These are phyloP conservation scores for Agaricus blazei DNA, from an alignment of 768 basidiomycete genomes.

Conservation along the genomic window DNA sequence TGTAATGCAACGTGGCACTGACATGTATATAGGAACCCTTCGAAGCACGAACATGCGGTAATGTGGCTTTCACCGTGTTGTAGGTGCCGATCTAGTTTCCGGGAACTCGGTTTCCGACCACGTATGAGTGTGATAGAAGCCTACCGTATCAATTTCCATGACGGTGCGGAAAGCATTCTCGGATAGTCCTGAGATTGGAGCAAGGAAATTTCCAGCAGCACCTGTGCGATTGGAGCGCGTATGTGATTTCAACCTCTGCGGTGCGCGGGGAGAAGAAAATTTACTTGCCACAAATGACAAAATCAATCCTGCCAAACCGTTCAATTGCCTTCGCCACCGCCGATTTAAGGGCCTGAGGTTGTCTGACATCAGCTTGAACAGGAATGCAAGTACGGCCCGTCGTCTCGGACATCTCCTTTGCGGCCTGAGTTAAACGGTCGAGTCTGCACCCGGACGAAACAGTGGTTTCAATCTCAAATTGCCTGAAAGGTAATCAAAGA, in stretches of 20 bases:
- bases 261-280: background rate
- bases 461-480: background rate
- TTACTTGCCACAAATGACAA: constrained; percentile 82
- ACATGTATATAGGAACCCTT: constrained; percentile 87
- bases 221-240: constrained; percentile 36
- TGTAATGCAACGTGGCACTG: constrained; percentile 84
- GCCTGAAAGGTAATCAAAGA: constrained; percentile 7
- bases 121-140: constrained; percentile 15
- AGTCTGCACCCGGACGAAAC: constrained; percentile 38
- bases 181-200: constrained; percentile 76
- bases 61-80: constrained; percentile 91
- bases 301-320: constrained; percentile 84
- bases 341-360: constrained; percentile 61
- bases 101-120: background rate
- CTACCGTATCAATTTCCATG: constrained; percentile 87
- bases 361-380: constrained; percentile 77
- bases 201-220: constrained; percentile 95
- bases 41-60: constrained; percentile 62
- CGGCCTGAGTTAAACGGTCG: constrained; percentile 64
- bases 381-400: constrained; percentile 74
- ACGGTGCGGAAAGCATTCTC: constrained; percentile 92
- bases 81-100: constrained; percentile 74
- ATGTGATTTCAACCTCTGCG: background rate
- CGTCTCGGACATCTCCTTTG: constrained; percentile 60
- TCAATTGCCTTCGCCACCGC: constrained; percentile 76